These are phyloP conservation scores for Lipomyces orientalis DNA, from an alignment of 805 yeast species.

Conservation along the genomic window DNA sequence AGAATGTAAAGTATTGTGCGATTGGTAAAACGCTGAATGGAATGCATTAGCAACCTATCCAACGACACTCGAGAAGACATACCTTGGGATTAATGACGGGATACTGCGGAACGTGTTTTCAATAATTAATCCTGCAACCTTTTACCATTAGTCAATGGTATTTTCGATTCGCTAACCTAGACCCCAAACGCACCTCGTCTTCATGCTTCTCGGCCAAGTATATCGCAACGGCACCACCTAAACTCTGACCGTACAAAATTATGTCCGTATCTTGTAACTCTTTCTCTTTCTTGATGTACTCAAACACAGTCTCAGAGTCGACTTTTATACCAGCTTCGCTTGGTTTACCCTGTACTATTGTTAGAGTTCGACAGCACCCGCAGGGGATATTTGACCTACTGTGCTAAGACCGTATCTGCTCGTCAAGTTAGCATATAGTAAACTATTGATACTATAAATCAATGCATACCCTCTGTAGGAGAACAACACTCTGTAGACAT, in stretches of 20 bases:
- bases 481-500: conserved; percentile 56
- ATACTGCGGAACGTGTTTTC: conserved; percentile 88
- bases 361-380: neutral
- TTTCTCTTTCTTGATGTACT: conserved; percentile 59
- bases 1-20: conserved; percentile 57
- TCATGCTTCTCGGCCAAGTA: conserved; percentile 66
- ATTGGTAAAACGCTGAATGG: conserved; percentile 72
- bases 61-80: conserved; percentile 2
- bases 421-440: neutral
- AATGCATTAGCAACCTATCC: conserved; percentile 18
- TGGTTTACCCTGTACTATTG: conserved; percentile 70
- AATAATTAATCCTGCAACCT: conserved; percentile 68
- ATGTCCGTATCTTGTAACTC: conserved; percentile 60
- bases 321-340: conserved; percentile 77
- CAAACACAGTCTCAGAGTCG: conserved; percentile 78
- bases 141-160: conserved; percentile 15
- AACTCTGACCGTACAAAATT: conserved; percentile 81
- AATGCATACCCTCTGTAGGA: conserved; percentile 81
- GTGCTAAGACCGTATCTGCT: conserved; percentile 38
- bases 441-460: neutral
- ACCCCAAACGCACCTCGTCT: conserved; percentile 45
- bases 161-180: neutral
- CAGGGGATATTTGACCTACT: conserved; percentile 2
- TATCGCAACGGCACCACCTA: conserved; percentile 95
- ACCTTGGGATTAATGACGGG: conserved; percentile 59